Base-by-base conservation (phyloP, 129 eudicot genomes). In the Sambucus nigra region DNA sequence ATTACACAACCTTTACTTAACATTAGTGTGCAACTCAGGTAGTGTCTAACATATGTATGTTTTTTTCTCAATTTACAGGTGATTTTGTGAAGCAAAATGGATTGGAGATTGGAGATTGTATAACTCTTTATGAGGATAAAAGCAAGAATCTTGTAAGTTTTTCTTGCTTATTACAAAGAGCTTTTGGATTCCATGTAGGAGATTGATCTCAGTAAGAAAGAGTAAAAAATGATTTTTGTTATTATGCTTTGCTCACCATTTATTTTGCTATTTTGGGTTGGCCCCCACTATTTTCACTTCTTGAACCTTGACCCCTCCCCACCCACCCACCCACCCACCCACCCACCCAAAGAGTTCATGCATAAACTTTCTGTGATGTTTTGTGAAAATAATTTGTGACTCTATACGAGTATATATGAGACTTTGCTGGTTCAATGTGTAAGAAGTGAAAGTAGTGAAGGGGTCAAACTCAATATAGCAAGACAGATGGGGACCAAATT, bases 91-190 rank as follows among this genome's bases (percentile, higher is more conserved):
- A 5, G 44, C 44, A 53, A 29, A 53, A 53, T 17, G 16, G 27
- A 31, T n/a, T 53, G 9, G 45, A 27, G 23, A 8, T 13, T 26
- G 59, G 57, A 52, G 59, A 53, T 32, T 7, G n/a, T 53, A 25
- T 53, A 5, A 29, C 59, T 18, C 40, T 53, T 53, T 53, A 53
- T 16, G 45, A 53, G 59, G 59, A 53, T 16, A 7, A 53, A 53
- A 53, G 44, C 39, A 53, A 53, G 39, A 32, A 53, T 16, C 44
- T 28, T 8, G 44, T 53, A 31, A 7, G 59, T 53, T 31, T 42
- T 53, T n/a, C 57, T 29, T 31, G 59, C 44, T 53, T 2, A 35
- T 35, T 7, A 35, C 13, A 35, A 8, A 2, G 12, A 35, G 4
- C 42, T 35, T 2, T 35, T 35, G 42, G 13, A 35, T 35, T 35